Conservation (phyloP, 768 basidiomycete genomes). For the Lentinula lateritia region DNA sequence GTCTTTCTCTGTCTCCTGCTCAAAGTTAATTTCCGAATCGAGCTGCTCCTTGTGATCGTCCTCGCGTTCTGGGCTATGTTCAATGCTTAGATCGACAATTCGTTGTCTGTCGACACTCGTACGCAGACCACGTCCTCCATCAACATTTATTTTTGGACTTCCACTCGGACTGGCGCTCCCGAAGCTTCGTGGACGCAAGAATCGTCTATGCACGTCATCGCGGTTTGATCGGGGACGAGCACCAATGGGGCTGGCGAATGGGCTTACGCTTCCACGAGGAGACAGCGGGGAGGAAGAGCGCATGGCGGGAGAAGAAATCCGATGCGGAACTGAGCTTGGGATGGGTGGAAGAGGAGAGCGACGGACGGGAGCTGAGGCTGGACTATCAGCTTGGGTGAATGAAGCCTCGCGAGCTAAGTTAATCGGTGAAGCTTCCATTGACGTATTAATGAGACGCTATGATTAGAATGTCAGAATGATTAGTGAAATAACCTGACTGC, state of each 20-base stretch:
- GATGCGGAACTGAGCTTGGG: conserved; percentile 7
- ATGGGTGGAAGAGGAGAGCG: conserved; percentile 10
- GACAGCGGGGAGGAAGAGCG: conserved; percentile 16
- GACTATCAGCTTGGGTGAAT: not conserved
- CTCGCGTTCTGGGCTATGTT: not conserved
- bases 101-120: not conserved
- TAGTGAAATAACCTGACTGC: not conserved
- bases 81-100: conserved; percentile 2
- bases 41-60: not conserved
- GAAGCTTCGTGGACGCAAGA: conserved; percentile 32
- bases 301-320: conserved; percentile 9
- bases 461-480: not conserved
- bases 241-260: conserved; percentile 2
- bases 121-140: not conserved
- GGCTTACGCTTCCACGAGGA: not conserved
- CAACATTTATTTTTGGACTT: not conserved
- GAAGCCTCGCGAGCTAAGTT: not conserved
- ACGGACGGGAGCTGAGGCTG: not conserved
- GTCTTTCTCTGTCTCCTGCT: conserved; percentile 32
- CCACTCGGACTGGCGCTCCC: conserved; percentile 28
- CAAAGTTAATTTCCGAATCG: conserved; percentile 1
- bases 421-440: conserved; percentile 1
- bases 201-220: conserved; percentile 35
- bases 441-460: not conserved
- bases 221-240: conserved; percentile 33